Conservation (phyloP, 495 filamentous ascomycete genomes). For the Neurospora sp. region DNA sequence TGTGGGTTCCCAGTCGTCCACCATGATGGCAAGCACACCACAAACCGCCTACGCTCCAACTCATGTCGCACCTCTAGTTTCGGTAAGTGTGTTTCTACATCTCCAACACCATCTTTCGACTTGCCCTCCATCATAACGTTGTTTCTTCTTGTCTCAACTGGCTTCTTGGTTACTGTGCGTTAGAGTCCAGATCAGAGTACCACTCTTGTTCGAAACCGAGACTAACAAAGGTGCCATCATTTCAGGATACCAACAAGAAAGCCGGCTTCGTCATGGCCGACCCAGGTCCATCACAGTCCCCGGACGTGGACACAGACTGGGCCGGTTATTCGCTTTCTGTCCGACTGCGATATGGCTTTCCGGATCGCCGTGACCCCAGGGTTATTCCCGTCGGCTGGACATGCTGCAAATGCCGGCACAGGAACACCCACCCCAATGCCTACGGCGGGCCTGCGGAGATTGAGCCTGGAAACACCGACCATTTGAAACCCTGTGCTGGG, state of each 20-base stretch:
- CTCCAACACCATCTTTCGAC: background rate
- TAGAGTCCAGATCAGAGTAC: background rate
- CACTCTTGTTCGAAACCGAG: background rate
- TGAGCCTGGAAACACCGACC: background rate
- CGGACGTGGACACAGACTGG: background rate
- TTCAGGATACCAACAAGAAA: background rate
- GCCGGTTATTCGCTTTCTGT: background rate
- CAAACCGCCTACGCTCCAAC: conserved; percentile 41
- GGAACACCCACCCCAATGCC: background rate
- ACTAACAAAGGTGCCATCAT: background rate
- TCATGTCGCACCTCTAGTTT: background rate
- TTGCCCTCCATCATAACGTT: background rate
- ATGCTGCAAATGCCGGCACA: background rate
- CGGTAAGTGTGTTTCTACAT: background rate
- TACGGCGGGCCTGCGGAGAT: background rate
- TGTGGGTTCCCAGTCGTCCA: conserved; percentile 39
- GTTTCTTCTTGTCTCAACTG: background rate
- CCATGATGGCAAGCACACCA: conserved; percentile 43
- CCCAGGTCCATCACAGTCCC: background rate
- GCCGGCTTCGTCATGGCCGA: background rate
- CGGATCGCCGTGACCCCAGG: background rate
- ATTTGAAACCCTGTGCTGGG: background rate
- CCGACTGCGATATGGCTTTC: background rate
- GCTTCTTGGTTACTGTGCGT: background rate
- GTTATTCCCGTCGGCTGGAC: background rate